Base-by-base conservation (phyloP, 441 rosid species). In the Pelargonium citronellum region DNA sequence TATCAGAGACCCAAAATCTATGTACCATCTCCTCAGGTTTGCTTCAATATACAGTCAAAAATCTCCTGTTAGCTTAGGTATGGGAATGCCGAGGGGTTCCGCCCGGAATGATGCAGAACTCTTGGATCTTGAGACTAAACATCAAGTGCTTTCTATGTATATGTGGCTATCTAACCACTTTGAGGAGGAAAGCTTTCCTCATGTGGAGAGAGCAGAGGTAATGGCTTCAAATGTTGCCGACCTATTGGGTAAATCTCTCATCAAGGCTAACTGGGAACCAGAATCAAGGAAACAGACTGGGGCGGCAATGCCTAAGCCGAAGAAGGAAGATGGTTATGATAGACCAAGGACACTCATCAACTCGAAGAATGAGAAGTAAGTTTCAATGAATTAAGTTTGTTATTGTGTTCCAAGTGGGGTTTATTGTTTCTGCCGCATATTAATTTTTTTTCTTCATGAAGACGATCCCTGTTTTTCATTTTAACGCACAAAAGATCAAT, bases 81-180 rank as follows among this genome's bases (percentile, higher is more conserved):
- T 94, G 96, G 98, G 98, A 47, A 80, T 90, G 88, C 97, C 98
- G 1, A 94, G 79, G 77, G 85, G 88, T 69, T 94, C 94, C 17
- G 97, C 98, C 19, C 83, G 68, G 81, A 94, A 86, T 68, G 96
- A 94, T 69, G 51, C 87, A 0, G 95, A 94, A 69, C 95, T 94
- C 37, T 79, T 87, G 67, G 93, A 90, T 82, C 88, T 94, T 5
- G 98, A 94, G 85, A 86, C 86, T 47, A 90, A 77, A 68, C 98
- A 94, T 78, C 95, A 90, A 78, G 87, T 94, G 43, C 74, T 90
- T 79, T 94, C 99, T 0, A 87, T 87, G 93, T 94, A 94, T 79
- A 80, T 94, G 27, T 94, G 99, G 99, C 63, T 94, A 78, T 89
- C 97, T 79, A 57, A 94, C 78, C 99, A 94, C n/a, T 91, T 91